These are phyloP conservation scores for Penicillium sp. DNA, from an alignment of 2,329 filamentous ascomycete genomes.

Conservation along the genomic window DNA sequence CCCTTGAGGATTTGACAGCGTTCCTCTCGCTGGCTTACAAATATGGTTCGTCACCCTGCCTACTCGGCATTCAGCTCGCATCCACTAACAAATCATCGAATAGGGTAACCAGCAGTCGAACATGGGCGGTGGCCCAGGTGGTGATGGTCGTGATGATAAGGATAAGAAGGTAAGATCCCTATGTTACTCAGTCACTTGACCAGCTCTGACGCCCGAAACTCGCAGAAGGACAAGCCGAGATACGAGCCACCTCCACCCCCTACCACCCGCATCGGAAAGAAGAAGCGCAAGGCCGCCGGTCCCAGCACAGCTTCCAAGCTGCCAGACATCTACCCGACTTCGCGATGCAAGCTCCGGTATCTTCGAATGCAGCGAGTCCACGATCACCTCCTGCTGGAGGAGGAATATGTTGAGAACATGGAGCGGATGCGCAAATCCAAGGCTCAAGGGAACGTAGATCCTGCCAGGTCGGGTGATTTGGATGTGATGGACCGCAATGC, in stretches of 20 bases:
- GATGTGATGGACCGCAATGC: slow-evolving; percentile 86
- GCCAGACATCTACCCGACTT: slow-evolving; percentile 89
- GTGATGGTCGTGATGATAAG: slow-evolving; percentile 79
- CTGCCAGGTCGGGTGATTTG: slow-evolving; percentile 60
- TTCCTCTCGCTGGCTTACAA: slow-evolving; percentile 25
- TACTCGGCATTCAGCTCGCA: slow-evolving; percentile 6
- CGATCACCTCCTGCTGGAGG: slow-evolving; percentile 92
- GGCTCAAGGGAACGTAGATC: slow-evolving; percentile 61
- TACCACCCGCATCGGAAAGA: slow-evolving; percentile 93
- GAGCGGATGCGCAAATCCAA: slow-evolving; percentile 93
- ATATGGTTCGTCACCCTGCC: slow-evolving; percentile 35
- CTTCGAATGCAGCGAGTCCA: slow-evolving; percentile 98
- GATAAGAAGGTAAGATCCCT: slow-evolving; percentile 76
- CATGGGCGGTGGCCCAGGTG: slow-evolving; percentile 70
- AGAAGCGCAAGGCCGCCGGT: slow-evolving; percentile 95
- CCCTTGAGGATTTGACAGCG: slow-evolving; percentile 10
- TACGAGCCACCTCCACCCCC: slow-evolving; percentile 97
- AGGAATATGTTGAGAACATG: slow-evolving; percentile 99
- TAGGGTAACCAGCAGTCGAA: slow-evolving; percentile 69
- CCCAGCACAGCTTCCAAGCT: slow-evolving; percentile 95
- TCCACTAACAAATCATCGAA: slow-evolving; percentile 23
- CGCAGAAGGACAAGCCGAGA: slow-evolving; percentile 98
- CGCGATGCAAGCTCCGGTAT: slow-evolving; percentile 94
- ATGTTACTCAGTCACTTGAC: background rate
- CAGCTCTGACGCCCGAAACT: slow-evolving; percentile 17